phyloP scores from a whole-genome alignment of 2,329 filamentous ascomycete genomes.

The Stemphylium vesicarium region DNA sequence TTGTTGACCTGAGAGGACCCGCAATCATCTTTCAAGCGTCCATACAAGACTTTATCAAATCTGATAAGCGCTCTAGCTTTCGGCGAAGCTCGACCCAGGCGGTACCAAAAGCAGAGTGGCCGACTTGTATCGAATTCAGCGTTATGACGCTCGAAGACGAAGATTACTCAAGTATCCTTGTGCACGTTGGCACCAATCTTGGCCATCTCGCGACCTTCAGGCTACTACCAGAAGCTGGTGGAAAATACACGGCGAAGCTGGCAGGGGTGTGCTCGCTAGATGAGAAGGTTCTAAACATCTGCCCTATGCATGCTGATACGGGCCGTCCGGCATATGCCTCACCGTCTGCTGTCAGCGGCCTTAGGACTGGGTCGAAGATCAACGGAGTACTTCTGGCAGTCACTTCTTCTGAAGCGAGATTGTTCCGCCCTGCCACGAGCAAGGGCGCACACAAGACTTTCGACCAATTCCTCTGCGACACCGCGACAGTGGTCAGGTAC shows the following conservation, averaged over 20 bases:
- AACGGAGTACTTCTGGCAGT: slow-evolving; percentile 83
- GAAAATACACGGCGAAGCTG: slow-evolving; percentile 74
- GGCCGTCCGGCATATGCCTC: slow-evolving; percentile 79
- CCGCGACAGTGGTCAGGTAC: slow-evolving; percentile 76
- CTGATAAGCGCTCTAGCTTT: slow-evolving; percentile 79
- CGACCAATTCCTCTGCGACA: slow-evolving; percentile 81
- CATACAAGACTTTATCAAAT: slow-evolving; percentile 74
- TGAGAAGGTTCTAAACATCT: slow-evolving; percentile 74
- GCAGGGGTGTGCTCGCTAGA: slow-evolving; percentile 72
- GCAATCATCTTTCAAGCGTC: slow-evolving; percentile 78
- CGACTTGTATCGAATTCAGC: slow-evolving; percentile 85
- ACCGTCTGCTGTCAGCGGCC: slow-evolving; percentile 73
- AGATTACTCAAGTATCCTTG: slow-evolving; percentile 89
- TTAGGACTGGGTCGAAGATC: slow-evolving; percentile 75
- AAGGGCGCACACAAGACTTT: slow-evolving; percentile 95
- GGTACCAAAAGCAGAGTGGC: slow-evolving; percentile 68
- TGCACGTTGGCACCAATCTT: slow-evolving; percentile 86
- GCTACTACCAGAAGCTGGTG: slow-evolving; percentile 73
- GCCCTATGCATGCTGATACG: slow-evolving; percentile 78
- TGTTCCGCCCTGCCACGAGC: slow-evolving; percentile 82
- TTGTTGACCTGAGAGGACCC: slow-evolving; percentile 89
- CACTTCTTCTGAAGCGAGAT: slow-evolving; percentile 74
- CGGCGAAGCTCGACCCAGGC: slow-evolving; percentile 60
- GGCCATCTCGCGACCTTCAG: slow-evolving; percentile 91
- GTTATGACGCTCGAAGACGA: slow-evolving; percentile 91